Evolutionary conservation across 805 yeast species (phyloP).

Genomic region (Metschnikowia borealis): DNA sequence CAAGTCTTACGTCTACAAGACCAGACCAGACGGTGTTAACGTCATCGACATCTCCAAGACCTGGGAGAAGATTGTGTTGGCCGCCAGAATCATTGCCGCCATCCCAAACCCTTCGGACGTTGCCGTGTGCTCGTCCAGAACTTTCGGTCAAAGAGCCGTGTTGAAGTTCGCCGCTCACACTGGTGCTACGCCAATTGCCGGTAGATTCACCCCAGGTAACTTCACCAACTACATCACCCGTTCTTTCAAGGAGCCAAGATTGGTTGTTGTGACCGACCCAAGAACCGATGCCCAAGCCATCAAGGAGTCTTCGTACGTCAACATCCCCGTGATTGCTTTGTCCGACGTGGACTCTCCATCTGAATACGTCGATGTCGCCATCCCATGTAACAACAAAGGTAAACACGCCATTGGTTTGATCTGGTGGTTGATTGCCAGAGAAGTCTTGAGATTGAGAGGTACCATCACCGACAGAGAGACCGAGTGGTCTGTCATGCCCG

Average conservation of each 20-base stretch:
- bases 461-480: constrained; percentile 92
- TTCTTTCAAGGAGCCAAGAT: constrained; percentile 99
- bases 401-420: constrained; percentile 99
- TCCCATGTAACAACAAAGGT: constrained; percentile 99
- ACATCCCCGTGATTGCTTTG: constrained; percentile 99
- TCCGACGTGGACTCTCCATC: constrained; percentile 97
- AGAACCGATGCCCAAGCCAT: constrained; percentile 99
- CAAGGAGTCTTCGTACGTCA: constrained; percentile 99
- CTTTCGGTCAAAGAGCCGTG: constrained; percentile 99
- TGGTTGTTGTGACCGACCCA: constrained; percentile 98
- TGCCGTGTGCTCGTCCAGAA: constrained; percentile 98
- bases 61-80: constrained; percentile 99
- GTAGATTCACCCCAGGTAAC: constrained; percentile 99
- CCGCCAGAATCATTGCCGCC: constrained; percentile 99
- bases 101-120: constrained; percentile 98
- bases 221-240: constrained; percentile 99
- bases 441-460: constrained; percentile 98
- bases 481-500: constrained; percentile 99
- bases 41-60: constrained; percentile 98
- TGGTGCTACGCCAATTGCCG: constrained; percentile 99
- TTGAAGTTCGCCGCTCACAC: constrained; percentile 99
- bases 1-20: constrained; percentile 93
- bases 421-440: constrained; percentile 99
- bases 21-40: constrained; percentile 99
- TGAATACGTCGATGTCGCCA: constrained; percentile 98